A percentile compares a stretch with the other conserved stretches of the same genome.
Conservation (phyloP, 306 rosid species). For the Medicago truncatula region MtrunA17r5.0-ANR NC_053042.1:3453001-3453500, state of each 20-base stretch:
- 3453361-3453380: neutral
- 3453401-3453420: conserved; percentile 2
- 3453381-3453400: neutral
- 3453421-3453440: neutral
- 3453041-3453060: neutral
- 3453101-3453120: conserved; percentile 1
- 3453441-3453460: conserved; percentile 15
- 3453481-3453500: conserved; percentile 11
- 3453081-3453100: conserved; percentile 10
- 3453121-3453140: conserved; percentile 13
- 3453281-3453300: neutral
- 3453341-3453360: conserved; percentile 10
- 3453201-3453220: conserved; percentile 32
- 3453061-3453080: conserved; percentile 11
- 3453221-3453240: conserved; percentile 10
- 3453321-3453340: neutral
- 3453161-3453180: conserved; percentile 28
- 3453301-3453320: neutral
- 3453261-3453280: neutral
- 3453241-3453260: conserved; percentile 2
- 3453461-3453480: conserved; percentile 16
- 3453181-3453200: conserved; percentile 31
- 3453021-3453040: conserved; percentile 15
- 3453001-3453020: conserved; percentile 1
- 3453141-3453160: neutral